Evolutionary conservation across 2,329 filamentous ascomycete genomes (phyloP).

Genomic region (Apiospora aurea): DNA sequence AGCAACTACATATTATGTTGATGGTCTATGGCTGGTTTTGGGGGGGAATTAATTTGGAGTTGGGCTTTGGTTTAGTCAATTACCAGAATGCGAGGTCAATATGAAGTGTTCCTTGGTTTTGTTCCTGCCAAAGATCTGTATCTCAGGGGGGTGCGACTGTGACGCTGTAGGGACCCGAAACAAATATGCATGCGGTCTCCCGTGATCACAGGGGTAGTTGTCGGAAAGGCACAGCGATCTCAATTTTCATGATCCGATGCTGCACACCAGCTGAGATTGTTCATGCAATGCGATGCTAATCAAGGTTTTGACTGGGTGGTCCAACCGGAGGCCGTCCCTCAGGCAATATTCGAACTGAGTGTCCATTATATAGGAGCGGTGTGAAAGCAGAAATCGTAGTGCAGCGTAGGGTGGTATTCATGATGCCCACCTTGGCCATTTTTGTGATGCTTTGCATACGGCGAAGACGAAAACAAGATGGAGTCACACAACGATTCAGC

Average conservation of each 20-base stretch:
- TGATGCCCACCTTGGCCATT: background rate
- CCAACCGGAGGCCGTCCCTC: background rate
- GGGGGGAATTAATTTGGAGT: background rate
- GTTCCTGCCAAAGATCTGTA: background rate
- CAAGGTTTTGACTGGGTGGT: background rate
- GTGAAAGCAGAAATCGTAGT: background rate
- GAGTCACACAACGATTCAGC: background rate
- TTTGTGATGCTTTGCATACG: background rate
- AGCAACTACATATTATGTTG: no score
- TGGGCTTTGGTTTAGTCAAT: background rate
- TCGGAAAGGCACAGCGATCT: slow-evolving; percentile 10
- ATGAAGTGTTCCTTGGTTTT: background rate
- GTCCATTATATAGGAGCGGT: background rate
- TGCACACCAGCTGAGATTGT: background rate
- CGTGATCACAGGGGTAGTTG: background rate
- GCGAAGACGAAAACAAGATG: background rate
- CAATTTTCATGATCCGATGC: background rate
- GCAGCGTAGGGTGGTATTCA: background rate
- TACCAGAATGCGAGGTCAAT: background rate
- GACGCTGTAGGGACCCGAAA: background rate
- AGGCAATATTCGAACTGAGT: background rate
- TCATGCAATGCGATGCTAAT: background rate
- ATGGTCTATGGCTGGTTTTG: background rate
- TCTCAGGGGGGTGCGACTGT: background rate
- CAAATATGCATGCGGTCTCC: background rate